These are phyloP conservation scores for Trichoderma sp. DNA, from an alignment of 2,329 filamentous ascomycete genomes.

Conservation along the genomic window DNA sequence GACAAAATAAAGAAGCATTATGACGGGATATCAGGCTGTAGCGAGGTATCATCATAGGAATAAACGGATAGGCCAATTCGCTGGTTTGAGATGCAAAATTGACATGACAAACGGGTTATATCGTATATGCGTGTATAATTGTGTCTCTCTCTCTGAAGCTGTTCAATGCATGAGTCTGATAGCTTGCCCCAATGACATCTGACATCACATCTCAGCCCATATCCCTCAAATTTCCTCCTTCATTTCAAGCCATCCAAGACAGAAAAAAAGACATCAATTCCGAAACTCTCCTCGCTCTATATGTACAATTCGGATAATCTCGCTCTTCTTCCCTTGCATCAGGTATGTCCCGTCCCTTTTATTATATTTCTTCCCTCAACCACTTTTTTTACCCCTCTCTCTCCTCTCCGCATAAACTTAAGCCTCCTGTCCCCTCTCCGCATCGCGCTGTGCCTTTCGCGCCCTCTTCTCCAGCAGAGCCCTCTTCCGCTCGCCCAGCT, in stretches of 20 bases:
- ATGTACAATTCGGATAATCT: slow-evolving; percentile 8
- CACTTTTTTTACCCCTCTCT: too few relatives aligned
- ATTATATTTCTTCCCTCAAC: background rate
- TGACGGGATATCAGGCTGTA: background rate
- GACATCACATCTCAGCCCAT: background rate
- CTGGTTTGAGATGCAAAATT: background rate
- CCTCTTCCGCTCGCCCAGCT: slow-evolving; percentile 77
- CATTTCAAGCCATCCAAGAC: background rate
- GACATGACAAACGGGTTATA: background rate
- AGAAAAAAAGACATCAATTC: background rate
- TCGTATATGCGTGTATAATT: background rate
- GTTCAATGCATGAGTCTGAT: background rate
- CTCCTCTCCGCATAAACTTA: background rate
- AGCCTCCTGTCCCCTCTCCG: slow-evolving; percentile 26
- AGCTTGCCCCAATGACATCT: background rate
- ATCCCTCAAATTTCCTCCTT: background rate
- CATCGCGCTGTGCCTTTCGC: slow-evolving; percentile 55
- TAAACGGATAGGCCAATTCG: background rate
- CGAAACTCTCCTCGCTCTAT: background rate
- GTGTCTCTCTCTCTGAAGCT: background rate
- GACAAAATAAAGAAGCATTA: background rate
- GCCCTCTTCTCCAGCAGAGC: slow-evolving; percentile 85
- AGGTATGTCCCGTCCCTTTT: background rate
- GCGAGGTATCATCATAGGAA: background rate
- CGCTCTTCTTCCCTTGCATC: background rate